These are phyloP conservation scores for Saprolegnia parasitica DNA, from an alignment of 352 stramenopile species.

Conservation along the genomic window DNA sequence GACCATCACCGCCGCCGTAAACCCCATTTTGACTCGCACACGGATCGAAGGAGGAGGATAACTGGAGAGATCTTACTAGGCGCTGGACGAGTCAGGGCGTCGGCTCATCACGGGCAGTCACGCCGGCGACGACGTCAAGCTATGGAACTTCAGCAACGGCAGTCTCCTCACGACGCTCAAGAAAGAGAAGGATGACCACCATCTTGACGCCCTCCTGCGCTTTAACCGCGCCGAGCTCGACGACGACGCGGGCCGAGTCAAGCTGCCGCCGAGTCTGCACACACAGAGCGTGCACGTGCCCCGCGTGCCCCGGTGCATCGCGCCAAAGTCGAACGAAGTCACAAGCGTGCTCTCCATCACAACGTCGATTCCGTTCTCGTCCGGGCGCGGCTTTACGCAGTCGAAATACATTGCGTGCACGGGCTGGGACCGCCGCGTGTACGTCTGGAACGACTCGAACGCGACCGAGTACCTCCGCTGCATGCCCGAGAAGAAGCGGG, in stretches of 20 bases:
- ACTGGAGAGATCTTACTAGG: too few relatives aligned
- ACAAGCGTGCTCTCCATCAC: constrained; percentile 69
- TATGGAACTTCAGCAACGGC: constrained; percentile 90
- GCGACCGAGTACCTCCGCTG: constrained; percentile 34
- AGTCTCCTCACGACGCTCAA: constrained; percentile 78
- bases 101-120: constrained; percentile 77
- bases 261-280: constrained; percentile 29
- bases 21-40: too few relatives aligned
- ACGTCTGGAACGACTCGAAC: constrained; percentile 81
- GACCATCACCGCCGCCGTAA: constrained; percentile 23
- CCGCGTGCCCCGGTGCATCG: constrained; percentile 29
- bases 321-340: constrained; percentile 49
- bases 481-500: constrained; percentile 30
- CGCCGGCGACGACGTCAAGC: constrained; percentile 69
- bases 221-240: background rate
- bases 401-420: constrained; percentile 50
- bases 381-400: constrained; percentile 22
- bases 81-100: constrained; percentile 65
- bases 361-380: constrained; percentile 15
- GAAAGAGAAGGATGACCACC: constrained; percentile 34
- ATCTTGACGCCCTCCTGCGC: background rate
- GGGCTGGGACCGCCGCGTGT: constrained; percentile 78
- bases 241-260: constrained; percentile 5
- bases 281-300: constrained; percentile 32
- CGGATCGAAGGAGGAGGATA: too few relatives aligned